Conservation (phyloP, 2,329 filamentous ascomycete species). For the Nakataea oryzae region DNA sequence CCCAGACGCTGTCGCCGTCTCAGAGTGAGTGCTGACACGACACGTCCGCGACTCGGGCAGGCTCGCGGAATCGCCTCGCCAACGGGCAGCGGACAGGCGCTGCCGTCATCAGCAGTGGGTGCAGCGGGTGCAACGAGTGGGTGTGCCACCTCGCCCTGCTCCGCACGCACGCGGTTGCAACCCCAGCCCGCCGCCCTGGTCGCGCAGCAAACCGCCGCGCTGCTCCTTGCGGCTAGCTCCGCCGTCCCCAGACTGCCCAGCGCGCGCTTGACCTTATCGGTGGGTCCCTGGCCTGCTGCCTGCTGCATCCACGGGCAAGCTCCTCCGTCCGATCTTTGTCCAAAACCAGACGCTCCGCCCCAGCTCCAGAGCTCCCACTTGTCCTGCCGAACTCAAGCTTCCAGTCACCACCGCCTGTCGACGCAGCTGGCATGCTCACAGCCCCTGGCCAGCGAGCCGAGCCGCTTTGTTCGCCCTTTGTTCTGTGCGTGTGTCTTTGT, state of each 20-base stretch:
- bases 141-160: no score
- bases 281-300: background rate
- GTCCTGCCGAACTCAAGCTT: background rate
- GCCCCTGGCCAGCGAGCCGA: background rate
- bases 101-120: no score
- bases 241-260: background rate
- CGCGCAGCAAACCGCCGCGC: background rate
- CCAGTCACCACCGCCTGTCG: background rate
- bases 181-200: background rate
- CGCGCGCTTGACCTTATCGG: background rate
- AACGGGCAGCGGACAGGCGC: no score
- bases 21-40: no score
- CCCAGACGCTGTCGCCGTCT: background rate
- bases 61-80: background rate
- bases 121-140: no score
- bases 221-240: background rate
- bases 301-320: background rate
- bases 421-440: background rate
- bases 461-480: background rate
- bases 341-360: background rate
- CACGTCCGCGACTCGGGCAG: background rate
- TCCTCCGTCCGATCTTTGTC: background rate
- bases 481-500: background rate
- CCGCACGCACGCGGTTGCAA: background rate
- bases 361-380: background rate